phyloP scores from a whole-genome alignment of 164 flowering plant species.

The Magnolia kwangsiensis region DNA sequence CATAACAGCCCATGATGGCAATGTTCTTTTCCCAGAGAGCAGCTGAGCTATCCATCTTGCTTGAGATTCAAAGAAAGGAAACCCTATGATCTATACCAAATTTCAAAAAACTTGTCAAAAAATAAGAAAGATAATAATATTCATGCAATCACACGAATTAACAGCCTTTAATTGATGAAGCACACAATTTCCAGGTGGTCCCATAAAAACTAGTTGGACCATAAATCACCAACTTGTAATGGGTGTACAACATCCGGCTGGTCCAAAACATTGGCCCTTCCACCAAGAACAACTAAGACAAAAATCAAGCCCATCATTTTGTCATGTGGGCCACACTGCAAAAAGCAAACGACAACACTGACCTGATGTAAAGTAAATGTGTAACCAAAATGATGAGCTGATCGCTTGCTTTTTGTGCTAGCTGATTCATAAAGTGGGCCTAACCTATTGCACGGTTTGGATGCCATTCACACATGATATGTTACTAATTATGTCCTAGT shows the following conservation, averaged over 20 bases:
- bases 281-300: not conserved
- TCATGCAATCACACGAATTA: not conserved
- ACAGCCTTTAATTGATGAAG: too few species aligned
- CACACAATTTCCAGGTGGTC: not conserved
- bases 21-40: conserved; percentile 61
- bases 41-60: conserved; percentile 89
- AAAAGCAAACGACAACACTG: too few species aligned
- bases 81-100: conserved; percentile 58
- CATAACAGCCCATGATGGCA: conserved; percentile 86
- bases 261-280: not conserved
- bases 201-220: not conserved
- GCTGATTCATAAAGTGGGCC: not conserved
- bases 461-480: not conserved
- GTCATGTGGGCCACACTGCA: too few species aligned
- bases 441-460: not conserved
- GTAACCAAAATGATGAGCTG: not conserved
- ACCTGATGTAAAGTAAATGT: not conserved
- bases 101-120: not conserved
- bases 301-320: not conserved
- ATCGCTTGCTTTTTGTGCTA: not conserved
- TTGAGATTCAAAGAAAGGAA: conserved; percentile 93
- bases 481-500: not conserved
- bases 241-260: not conserved
- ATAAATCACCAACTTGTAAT: not conserved
- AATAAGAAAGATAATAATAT: not conserved